phyloP scores from a whole-genome alignment of 768 basidiomycete genomes.

The Grammothele lineata region DNA sequence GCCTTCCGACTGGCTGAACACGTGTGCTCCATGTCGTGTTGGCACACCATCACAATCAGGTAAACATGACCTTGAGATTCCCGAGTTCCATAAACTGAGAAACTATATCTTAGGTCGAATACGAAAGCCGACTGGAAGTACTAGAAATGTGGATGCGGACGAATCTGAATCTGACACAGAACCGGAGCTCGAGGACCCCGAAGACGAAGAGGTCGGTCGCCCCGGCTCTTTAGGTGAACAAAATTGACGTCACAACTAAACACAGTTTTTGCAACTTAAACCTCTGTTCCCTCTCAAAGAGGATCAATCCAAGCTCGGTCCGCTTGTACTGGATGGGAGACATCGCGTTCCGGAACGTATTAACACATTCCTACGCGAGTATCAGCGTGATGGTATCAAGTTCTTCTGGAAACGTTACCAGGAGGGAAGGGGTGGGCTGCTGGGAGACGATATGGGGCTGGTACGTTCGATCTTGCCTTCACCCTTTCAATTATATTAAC shows the following conservation, averaged over 20 bases:
- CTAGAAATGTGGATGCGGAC: too few relatives aligned
- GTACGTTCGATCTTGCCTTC: conserved; percentile 29
- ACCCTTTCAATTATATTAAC: conserved; percentile 14
- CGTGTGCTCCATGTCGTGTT: background rate
- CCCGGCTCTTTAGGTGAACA: too few relatives aligned
- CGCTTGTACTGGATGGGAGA: conserved; percentile 48
- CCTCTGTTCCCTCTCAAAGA: conserved; percentile 51
- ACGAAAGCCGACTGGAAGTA: too few relatives aligned
- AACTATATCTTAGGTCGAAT: background rate
- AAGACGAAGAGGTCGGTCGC: conserved; percentile 5
- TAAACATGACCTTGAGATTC: background rate
- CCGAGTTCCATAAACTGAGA: background rate
- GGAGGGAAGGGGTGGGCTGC: conserved; percentile 66
- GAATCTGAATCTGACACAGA: conserved; percentile 13
- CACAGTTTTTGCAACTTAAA: conserved; percentile 34
- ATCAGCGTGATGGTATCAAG: conserved; percentile 81
- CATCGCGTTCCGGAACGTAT: conserved; percentile 62
- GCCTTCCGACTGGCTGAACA: background rate
- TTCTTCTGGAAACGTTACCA: conserved; percentile 78
- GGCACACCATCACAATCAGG: background rate
- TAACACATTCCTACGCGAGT: conserved; percentile 84
- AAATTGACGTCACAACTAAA: background rate
- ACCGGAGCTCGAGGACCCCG: conserved; percentile 43
- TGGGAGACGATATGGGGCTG: conserved; percentile 97
- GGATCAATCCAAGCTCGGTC: conserved; percentile 37